Percentiles rank a stretch among this genome's conserved stretches.
These are phyloP conservation scores for Micractinium sp. DNA, from an alignment of 139 green algal species.

Conservation along the genomic window DNA sequence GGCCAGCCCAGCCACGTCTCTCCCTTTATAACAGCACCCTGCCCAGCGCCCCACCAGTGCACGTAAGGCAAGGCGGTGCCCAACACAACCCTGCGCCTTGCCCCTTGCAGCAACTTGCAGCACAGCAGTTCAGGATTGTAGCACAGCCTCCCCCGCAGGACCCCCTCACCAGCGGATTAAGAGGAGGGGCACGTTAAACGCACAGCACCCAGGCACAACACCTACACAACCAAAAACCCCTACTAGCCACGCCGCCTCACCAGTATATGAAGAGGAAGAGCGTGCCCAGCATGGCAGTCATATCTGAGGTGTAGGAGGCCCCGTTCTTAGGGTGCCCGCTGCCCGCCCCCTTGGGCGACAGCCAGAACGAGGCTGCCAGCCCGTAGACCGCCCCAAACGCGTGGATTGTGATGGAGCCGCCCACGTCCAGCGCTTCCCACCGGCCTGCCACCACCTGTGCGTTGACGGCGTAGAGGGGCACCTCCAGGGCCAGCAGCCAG, in stretches of 20 bases:
- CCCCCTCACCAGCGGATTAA: no score
- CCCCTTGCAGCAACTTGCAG: no score
- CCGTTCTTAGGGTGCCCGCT: background rate
- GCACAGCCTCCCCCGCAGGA: no score
- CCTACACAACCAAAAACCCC: no score
- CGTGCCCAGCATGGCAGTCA: background rate
- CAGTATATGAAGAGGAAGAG: background rate
- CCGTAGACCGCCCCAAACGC: background rate
- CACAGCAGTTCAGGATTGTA: no score
- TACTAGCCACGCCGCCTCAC: background rate
- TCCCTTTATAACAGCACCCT: no score
- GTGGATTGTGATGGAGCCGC: background rate
- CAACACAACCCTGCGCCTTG: no score
- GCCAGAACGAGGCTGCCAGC: background rate
- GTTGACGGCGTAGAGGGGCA: background rate
- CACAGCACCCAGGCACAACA: no score
- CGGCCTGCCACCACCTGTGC: background rate
- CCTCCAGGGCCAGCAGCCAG: background rate
- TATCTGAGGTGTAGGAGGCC: background rate
- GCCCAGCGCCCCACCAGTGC: no score
- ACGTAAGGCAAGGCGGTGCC: no score
- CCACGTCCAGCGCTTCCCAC: background rate
- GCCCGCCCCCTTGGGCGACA: background rate
- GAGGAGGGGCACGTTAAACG: no score
- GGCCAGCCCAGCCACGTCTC: no score